phyloP scores from a whole-genome alignment of 2,329 filamentous ascomycete genomes.

The Aspergillus flavus region DNA sequence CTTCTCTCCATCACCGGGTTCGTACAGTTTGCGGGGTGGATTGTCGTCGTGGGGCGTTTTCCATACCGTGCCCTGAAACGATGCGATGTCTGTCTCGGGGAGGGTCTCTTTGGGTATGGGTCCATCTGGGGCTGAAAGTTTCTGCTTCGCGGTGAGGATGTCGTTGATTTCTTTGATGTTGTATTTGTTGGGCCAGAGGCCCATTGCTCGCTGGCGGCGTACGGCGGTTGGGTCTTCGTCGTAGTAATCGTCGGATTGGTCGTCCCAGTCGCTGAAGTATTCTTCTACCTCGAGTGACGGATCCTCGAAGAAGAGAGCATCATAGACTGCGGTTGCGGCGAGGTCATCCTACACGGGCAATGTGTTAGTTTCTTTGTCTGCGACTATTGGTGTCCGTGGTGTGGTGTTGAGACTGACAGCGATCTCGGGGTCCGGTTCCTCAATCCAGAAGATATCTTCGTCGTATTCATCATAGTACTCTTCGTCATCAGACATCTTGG shows the following conservation, averaged over 20 bases:
- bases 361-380: background rate
- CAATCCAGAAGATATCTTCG: conserved; percentile 38
- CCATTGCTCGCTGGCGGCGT: conserved; percentile 23
- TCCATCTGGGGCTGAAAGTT: conserved; percentile 17
- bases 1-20: conserved; percentile 44
- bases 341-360: conserved; percentile 43
- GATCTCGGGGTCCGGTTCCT: conserved; percentile 38
- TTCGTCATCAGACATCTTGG: conserved; percentile 42
- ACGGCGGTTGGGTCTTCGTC: conserved; percentile 45
- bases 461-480: conserved; percentile 41
- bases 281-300: conserved; percentile 42
- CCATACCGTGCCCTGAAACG: conserved; percentile 48
- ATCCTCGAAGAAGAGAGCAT: conserved; percentile 44
- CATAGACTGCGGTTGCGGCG: conserved; percentile 43
- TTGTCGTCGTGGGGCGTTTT: conserved; percentile 31
- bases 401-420: conserved; percentile 30
- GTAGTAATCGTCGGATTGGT: conserved; percentile 49
- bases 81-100: conserved; percentile 24
- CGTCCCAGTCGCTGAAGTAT: conserved; percentile 49
- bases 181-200: conserved; percentile 8
- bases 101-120: background rate
- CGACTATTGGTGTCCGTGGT: background rate
- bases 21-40: conserved; percentile 33
- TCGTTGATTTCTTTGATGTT: conserved; percentile 2
- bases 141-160: conserved; percentile 12